Evolutionary conservation across 2,329 filamentous ascomycete genomes (phyloP).

Genomic region (Aschersonia sp.): DNA sequence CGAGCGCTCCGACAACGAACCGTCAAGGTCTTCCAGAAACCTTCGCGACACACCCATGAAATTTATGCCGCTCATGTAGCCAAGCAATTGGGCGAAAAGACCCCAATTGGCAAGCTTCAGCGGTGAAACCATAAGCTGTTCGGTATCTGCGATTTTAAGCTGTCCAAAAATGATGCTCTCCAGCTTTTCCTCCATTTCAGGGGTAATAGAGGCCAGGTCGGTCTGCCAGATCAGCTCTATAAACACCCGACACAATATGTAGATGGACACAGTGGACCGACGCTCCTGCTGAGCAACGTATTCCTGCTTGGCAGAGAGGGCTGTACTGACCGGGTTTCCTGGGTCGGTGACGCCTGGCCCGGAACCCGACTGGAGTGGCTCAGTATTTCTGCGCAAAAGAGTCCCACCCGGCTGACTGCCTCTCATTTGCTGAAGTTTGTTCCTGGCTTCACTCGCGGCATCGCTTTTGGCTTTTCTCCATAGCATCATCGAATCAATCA

Average conservation of each 20-base stretch:
- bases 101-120: constrained; percentile 91
- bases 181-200: constrained; percentile 85
- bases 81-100: constrained; percentile 80
- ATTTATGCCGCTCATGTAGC: constrained; percentile 91
- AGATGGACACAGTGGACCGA: constrained; percentile 86
- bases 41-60: constrained; percentile 72
- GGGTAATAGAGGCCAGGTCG: constrained; percentile 64
- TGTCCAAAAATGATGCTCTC: constrained; percentile 97
- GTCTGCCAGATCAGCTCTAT: constrained; percentile 92
- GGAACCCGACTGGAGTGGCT: constrained; percentile 40
- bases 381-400: constrained; percentile 59
- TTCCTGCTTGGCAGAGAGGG: constrained; percentile 45
- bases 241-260: constrained; percentile 83
- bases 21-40: constrained; percentile 69
- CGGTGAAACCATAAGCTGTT: constrained; percentile 62
- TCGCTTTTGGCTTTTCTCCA: constrained; percentile 97
- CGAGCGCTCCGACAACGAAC: constrained; percentile 59
- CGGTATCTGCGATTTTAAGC: constrained; percentile 73
- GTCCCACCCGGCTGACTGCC: constrained; percentile 27
- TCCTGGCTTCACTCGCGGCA: constrained; percentile 56
- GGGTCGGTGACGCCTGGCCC: constrained; percentile 12
- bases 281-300: constrained; percentile 70
- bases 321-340: constrained; percentile 19
- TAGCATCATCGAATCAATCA: constrained; percentile 96
- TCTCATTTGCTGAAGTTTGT: constrained; percentile 39